Base-by-base conservation (phyloP, 768 basidiomycete species). In the Amanita pallidorosea region DNA sequence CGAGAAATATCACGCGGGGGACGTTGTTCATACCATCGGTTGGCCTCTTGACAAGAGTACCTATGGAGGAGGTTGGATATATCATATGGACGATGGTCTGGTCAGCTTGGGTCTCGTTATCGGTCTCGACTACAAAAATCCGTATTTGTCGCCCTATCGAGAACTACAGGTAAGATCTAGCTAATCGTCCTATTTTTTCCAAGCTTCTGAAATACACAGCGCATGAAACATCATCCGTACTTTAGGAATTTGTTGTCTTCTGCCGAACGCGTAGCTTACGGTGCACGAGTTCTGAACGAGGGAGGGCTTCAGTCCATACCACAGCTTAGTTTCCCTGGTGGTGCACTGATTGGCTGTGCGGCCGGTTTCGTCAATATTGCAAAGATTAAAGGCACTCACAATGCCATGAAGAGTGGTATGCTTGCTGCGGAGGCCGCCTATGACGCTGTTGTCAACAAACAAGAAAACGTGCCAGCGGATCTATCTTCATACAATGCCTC, bases 341-440 rank as follows among this genome's bases (percentile, higher is more conserved):
- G 95, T 2, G 95, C 93, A 1, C 69, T 98, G 23, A 81, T 99
- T 35, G 96, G 95, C 0, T 97, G 94, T 67, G 85, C 91, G 0
- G 96, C 94, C 1, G 95, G 95, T 11, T 93, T 98, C 64, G 77
- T 99, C 54, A 98, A 98, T 68, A 77, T 96, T 9, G 86, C 94
- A 12, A 98, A 96, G 69, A 98, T 99, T 68, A 98, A 98, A 63
- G 95, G 95, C 12, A 95, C 94, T 0, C 96, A 98, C 63, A 98
- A 94, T 53, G 93, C 95, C 2, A 98, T 99, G 96, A 94, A 98
- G 75, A 90, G 86, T 34, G 96, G 96, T 25, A 97, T 97, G 86
- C 73, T 98, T 17, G 95, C 93, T 25, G 95, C 91, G 1, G 94
- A 99, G 63, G 76, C 88, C 0, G 89, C 89, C 0, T 92, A 74